Base-by-base conservation (phyloP, 768 basidiomycete species). In the Mycena crocata region DNA sequence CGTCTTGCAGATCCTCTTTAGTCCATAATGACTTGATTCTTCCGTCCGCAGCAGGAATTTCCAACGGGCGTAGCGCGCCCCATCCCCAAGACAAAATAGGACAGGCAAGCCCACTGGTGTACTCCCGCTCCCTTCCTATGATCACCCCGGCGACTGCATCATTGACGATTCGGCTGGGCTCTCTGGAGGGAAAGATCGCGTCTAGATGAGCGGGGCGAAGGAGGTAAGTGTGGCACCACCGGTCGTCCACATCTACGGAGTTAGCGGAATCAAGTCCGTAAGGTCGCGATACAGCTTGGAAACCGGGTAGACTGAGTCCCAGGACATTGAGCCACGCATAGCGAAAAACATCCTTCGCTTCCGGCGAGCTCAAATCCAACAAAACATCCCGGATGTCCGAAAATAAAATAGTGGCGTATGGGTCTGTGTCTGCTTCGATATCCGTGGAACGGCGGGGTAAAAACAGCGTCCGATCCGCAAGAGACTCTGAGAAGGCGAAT, bases 291-390 rank as follows among this genome's bases (percentile, higher is more conserved):
- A 82, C 82, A 24, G 77, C 69, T 28, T 82, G 73, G 71, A 93
- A 84, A 1, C 91, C 92, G 44, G 94, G 93, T 31, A 93, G 79
- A 71, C 90, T 85, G 31, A 94, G 83, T 24, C 94, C 93, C 39
- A 90, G 76, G 72, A 90, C 80, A 9, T 89, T 88, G 14, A 95
- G 79, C 90, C 90, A 94, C 26, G 87, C 84, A 46, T 89, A 73
- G 5, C 93, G 87, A 68, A 95, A 88, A 9, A 83, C 81, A 42
- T 85, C 71, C 78, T 87, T 88, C 0, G 87, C 86, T 30, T 72
- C 75, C 15, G 71, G 64, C 21, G 84, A 82, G 17, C 75, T 77
- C 48, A 92, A 64, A 51, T 81, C 67, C 48, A 93, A 76, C 17
- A 94, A 76, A 32, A 89, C 76, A 5, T 85, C 76, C 24, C 87